Conservation (phyloP, 306 rosid species). For the Phaseolus lunatus region DNA sequence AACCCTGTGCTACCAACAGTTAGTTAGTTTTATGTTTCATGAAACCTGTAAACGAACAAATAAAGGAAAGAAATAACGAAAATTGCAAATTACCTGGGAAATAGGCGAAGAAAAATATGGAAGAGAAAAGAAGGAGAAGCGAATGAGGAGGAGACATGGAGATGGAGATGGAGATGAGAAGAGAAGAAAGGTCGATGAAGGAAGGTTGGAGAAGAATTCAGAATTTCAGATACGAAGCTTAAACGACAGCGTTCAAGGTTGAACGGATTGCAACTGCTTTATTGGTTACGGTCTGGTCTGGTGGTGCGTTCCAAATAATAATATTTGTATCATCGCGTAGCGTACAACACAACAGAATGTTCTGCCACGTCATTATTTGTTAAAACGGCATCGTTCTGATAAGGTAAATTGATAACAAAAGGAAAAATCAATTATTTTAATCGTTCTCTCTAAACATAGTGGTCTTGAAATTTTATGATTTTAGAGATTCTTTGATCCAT, state of each 20-base stretch:
- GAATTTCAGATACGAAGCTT: background rate
- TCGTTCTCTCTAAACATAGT: no score
- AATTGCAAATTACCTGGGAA: slow-evolving; percentile 60
- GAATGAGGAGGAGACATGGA: slow-evolving; percentile 60
- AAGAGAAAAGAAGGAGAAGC: slow-evolving; percentile 47
- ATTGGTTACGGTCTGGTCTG: slow-evolving; percentile 16
- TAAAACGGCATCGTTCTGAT: no score
- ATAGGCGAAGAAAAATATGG: slow-evolving; percentile 52
- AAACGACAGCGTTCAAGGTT: slow-evolving; percentile 45
- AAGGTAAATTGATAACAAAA: no score
- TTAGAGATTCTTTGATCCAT: no score
- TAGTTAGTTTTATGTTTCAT: background rate
- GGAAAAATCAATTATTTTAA: no score
- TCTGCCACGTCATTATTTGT: slow-evolving; percentile 19
- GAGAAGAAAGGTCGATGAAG: background rate
- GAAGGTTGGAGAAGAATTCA: background rate
- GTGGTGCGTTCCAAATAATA: background rate
- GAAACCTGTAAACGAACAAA: background rate
- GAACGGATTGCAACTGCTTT: slow-evolving; percentile 11
- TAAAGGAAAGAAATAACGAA: background rate
- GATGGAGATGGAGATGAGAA: slow-evolving; percentile 41
- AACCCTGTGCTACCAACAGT: slow-evolving; percentile 54
- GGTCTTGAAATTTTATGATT: no score
- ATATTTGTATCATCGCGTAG: background rate
- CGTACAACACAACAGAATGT: background rate